phyloP scores from a whole-genome alignment of 2,329 filamentous ascomycete species.

The Venturia effusa region DNA sequence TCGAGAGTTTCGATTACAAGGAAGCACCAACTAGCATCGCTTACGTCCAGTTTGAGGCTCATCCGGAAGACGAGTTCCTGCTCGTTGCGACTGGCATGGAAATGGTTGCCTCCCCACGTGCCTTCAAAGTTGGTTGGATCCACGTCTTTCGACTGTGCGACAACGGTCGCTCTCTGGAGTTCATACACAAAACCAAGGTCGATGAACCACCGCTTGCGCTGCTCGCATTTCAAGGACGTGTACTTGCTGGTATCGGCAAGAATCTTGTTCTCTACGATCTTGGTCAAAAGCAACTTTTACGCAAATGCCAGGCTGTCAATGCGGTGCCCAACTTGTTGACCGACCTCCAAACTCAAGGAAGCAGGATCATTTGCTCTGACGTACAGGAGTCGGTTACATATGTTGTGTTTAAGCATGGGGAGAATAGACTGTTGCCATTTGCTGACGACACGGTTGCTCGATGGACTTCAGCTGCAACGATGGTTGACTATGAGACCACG shows the following conservation, averaged over 20 bases:
- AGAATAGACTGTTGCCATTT: slow-evolving; percentile 88
- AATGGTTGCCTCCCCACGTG: slow-evolving; percentile 66
- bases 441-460: slow-evolving; percentile 80
- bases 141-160: slow-evolving; percentile 87
- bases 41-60: slow-evolving; percentile 74
- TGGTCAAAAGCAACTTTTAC: slow-evolving; percentile 81
- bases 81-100: slow-evolving; percentile 91
- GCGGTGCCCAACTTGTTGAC: slow-evolving; percentile 76
- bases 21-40: slow-evolving; percentile 83
- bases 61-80: slow-evolving; percentile 83
- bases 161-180: slow-evolving; percentile 77
- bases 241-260: slow-evolving; percentile 76
- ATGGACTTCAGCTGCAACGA: slow-evolving; percentile 82
- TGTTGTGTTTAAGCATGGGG: slow-evolving; percentile 84
- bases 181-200: slow-evolving; percentile 92
- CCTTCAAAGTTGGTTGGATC: slow-evolving; percentile 70
- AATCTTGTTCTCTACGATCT: slow-evolving; percentile 83
- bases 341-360: slow-evolving; percentile 80
- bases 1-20: slow-evolving; percentile 75
- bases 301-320: slow-evolving; percentile 70
- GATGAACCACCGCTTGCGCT: slow-evolving; percentile 85
- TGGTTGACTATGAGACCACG: slow-evolving; percentile 96
- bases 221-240: slow-evolving; percentile 80
- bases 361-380: slow-evolving; percentile 83
- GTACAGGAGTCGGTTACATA: slow-evolving; percentile 86